A percentile compares a stretch with the other conserved stretches of the same genome.
Conservation (phyloP, 441 rosid species). For the Adansonia gregorii region DNA sequence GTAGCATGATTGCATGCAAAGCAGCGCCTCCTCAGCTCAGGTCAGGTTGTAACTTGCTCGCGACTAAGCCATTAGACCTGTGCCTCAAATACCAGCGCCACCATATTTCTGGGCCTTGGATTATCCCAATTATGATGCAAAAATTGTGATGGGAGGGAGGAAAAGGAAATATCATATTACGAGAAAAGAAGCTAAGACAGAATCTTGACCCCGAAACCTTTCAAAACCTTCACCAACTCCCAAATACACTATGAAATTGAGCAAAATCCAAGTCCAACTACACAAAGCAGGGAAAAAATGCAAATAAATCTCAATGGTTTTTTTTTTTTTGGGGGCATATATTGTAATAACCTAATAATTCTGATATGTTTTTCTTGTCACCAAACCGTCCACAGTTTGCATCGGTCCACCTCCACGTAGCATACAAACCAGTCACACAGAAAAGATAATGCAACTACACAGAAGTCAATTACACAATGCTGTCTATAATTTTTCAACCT, state of each 20-base stretch:
- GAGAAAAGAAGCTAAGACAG: background rate
- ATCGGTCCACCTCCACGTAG: background rate
- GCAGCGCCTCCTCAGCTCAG: too few species aligned
- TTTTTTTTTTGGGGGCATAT: background rate
- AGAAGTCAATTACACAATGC: background rate
- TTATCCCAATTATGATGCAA: too few species aligned
- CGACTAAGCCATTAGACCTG: too few species aligned
- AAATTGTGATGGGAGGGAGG: too few species aligned
- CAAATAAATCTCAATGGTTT: background rate
- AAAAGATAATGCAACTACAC: slow-evolving; percentile 2
- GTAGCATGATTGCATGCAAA: too few species aligned
- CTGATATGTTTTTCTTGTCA: background rate
- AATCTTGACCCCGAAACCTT: background rate
- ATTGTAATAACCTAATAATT: background rate
- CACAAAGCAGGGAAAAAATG: background rate
- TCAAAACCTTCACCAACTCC: background rate
- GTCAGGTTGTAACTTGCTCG: too few species aligned
- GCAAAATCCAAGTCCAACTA: background rate
- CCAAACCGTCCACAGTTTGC: background rate
- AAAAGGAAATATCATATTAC: too few species aligned
- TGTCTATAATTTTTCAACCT: background rate
- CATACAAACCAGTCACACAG: background rate
- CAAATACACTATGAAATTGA: background rate
- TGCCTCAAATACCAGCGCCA: too few species aligned
- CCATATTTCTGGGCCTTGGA: too few species aligned